Percentiles rank a stretch among this genome's conserved stretches.
Conservation (phyloP, 768 basidiomycete genomes). For the Filobasidium floriforme region DNA sequence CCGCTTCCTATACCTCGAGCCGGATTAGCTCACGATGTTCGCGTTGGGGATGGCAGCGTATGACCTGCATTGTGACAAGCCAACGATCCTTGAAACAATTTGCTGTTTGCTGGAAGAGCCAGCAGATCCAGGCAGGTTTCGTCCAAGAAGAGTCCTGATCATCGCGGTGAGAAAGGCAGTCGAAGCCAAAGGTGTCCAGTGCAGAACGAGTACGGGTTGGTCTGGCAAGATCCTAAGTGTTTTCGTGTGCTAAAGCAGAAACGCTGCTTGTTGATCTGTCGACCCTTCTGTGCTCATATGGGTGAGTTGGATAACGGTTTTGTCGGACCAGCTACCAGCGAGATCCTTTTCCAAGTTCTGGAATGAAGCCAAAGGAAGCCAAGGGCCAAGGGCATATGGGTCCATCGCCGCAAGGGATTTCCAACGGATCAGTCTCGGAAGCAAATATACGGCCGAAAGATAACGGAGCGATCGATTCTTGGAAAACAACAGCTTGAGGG, state of each 20-base stretch:
- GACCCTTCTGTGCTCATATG: too few relatives aligned
- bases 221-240: too few relatives aligned
- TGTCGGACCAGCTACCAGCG: too few relatives aligned
- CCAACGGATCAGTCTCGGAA: not conserved
- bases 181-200: too few relatives aligned
- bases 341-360: too few relatives aligned
- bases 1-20: not conserved
- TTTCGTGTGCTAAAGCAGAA: too few relatives aligned
- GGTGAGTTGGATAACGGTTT: too few relatives aligned
- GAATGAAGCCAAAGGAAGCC: too few relatives aligned
- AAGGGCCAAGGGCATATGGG: too few relatives aligned
- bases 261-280: too few relatives aligned
- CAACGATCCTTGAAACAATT: not conserved
- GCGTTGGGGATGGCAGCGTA: slow-evolving; percentile 7
- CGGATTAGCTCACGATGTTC: not conserved
- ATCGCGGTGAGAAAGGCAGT: not conserved
- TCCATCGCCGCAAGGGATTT: slow-evolving; percentile 6
- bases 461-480: slow-evolving; percentile 8
- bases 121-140: not conserved
- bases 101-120: not conserved
- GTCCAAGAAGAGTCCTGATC: not conserved
- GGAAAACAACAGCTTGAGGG: slow-evolving; percentile 8
- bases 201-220: too few relatives aligned
- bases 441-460: not conserved
- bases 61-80: not conserved